These are phyloP conservation scores for Leucosporidium creatinivorum DNA, from an alignment of 768 basidiomycete genomes.

Conservation along the genomic window DNA sequence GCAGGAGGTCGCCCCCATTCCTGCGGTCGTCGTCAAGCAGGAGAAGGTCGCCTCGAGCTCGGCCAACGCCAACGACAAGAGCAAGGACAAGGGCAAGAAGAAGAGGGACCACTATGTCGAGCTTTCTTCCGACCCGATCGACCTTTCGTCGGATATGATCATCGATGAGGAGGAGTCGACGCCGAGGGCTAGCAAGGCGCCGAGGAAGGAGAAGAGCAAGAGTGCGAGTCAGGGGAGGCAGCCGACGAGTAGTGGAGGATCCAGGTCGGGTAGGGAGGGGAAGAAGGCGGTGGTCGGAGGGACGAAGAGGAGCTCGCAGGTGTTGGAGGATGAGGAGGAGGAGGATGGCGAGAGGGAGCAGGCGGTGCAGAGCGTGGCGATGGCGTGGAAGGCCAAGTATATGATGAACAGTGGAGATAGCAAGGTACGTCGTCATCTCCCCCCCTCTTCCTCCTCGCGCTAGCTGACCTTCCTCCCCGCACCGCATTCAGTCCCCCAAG, in stretches of 20 bases:
- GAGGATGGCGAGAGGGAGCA: conserved; percentile 8
- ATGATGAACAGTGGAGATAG: conserved; percentile 3
- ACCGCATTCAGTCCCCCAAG: background rate
- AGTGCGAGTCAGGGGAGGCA: too few relatives aligned
- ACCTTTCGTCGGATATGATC: background rate
- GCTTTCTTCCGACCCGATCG: conserved; percentile 22
- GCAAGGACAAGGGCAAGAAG: background rate
- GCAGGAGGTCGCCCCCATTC: background rate
- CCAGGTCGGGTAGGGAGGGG: background rate
- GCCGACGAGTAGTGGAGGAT: background rate
- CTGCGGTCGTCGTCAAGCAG: background rate
- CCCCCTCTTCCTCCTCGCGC: background rate
- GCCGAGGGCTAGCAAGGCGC: background rate
- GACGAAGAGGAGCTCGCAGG: background rate
- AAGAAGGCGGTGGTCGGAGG: background rate
- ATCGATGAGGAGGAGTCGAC: background rate
- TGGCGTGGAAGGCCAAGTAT: conserved; percentile 27
- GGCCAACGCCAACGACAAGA: background rate
- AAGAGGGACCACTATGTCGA: background rate
- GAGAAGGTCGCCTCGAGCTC: background rate
- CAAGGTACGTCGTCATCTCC: background rate
- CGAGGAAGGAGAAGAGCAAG: background rate
- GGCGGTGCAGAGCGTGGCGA: conserved; percentile 14
- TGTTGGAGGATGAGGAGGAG: conserved; percentile 8
- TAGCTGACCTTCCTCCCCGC: background rate